These are phyloP conservation scores for Boeremia lycopersici DNA, from an alignment of 2,329 filamentous ascomycete species.

Conservation along the genomic window DNA sequence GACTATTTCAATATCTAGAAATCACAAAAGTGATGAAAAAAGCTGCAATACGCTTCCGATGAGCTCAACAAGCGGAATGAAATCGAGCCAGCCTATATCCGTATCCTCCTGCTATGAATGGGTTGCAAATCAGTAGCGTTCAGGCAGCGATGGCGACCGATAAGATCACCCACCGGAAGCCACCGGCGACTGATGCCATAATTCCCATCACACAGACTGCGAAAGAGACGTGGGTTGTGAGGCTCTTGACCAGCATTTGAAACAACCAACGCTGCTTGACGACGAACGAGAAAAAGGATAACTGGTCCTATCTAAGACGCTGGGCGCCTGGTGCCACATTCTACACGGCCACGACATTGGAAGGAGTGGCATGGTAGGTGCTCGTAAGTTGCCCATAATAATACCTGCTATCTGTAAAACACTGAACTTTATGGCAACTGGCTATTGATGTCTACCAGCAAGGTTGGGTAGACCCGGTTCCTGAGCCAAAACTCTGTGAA, in stretches of 20 bases:
- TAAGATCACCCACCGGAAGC: background rate
- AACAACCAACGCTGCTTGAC: background rate
- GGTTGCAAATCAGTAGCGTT: background rate
- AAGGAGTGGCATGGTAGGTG: background rate
- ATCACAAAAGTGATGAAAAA: background rate
- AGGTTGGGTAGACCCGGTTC: background rate
- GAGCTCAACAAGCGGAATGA: background rate
- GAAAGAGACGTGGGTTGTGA: background rate
- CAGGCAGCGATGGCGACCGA: background rate
- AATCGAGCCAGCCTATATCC: background rate
- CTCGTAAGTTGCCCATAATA: background rate
- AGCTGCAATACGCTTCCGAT: background rate
- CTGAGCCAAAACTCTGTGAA: background rate
- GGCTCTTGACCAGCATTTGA: background rate
- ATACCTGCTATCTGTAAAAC: background rate
- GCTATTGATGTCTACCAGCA: background rate
- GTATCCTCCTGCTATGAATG: background rate
- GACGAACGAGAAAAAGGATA: background rate
- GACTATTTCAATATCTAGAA: background rate
- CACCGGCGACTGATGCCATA: background rate
- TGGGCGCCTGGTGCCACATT: background rate
- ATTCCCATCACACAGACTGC: background rate
- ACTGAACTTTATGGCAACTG: background rate
- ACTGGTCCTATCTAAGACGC: background rate
- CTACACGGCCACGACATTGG: background rate